Base-by-base conservation (phyloP, 2,329 filamentous ascomycete species). In the Apiospora marii region DNA sequence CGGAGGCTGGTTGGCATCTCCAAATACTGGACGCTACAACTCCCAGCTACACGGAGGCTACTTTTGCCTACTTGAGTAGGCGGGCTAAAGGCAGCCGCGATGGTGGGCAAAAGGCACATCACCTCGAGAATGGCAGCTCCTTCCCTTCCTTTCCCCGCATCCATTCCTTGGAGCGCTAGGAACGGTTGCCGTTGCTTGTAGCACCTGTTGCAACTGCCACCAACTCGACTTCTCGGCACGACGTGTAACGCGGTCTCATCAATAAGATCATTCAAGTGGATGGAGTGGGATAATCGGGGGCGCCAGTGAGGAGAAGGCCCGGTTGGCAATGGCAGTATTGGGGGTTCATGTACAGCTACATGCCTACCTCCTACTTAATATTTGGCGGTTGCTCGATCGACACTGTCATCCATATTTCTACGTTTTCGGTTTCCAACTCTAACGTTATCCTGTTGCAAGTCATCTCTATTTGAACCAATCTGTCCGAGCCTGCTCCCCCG, bases 401-500 rank as follows among this genome's bases (percentile, higher is more conserved):
- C 58, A 37, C 58, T 41, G 58, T 34, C 58, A 41, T 64, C 58
- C 58, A 41, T 64, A 34, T 64, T 64, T 64, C 53, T 61, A 61
- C 53, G 58, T 41, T 64, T 64, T n/a, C 58, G 30, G 58, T 64
- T 64, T 64, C 19, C 58, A 64, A 64, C 58, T 64, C 12, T 41
- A 64, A 64, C 58, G 58, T n/a, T 64, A 64, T 64, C 24, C 49
- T 51, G 49, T 51, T 64, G 34, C 58, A 37, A 61, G 53, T 61
- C 53, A 37, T 61, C 53, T 61, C 16, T 37, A 61, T 61, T 16
- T 34, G 27, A 53, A 22, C 53, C 16, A n/a, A 24, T 24, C 7
- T 64, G 19, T 19, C 41, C 58, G 19, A 41, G 30, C n/a, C 7
- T 24, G 49, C 16, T 27, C 34, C 53, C 53, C 27, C 53, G 53